Evolutionary conservation across 163 green algal species (phyloP), one percentile per base, ranked within the genome.

Genomic region (Chlorella variabilis): DNA sequence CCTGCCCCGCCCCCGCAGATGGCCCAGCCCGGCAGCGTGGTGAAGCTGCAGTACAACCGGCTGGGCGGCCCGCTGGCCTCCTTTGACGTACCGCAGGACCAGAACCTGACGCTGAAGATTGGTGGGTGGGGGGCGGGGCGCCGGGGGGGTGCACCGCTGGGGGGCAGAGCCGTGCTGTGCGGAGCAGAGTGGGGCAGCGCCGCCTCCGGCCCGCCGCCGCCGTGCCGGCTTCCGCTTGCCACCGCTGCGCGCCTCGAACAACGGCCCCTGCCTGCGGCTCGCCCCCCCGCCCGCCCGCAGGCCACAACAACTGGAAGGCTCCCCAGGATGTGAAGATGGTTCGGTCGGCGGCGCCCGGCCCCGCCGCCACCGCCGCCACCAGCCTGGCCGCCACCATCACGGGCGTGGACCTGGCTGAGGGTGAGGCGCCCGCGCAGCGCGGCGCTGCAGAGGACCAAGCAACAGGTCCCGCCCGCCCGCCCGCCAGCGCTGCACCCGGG

Each of bases 241-340:
- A 33, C 33, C 38, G 67, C 67, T 41, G 41, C 31, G 20, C 45
- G 20, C 0, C 27, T 51, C 18, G 29, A 17, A 13, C 41, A 2
- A 2, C 15, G 27, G 25, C 41, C 25, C 2, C 13, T 49, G 25
- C 41, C 25, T 27, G 29, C 31, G 5, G 62, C 13, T 23, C n/a
- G n/a, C n/a, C n/a, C n/a, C n/a, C n/a, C n/a, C n/a, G n/a, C n/a
- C n/a, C n/a, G n/a, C n/a, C n/a, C n/a, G n/a, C 71, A 79, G 71
- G 81, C 61, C 86, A 91, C 84, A 95, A 95, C 81, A 76, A 81
- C 18, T 95, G 91, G 90, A 82, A 87, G 62, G 17, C 33, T 41
- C 58, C 77, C 0, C 3, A 61, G 31, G 71, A 83, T 36, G 34
- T 78, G 51, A 42, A 68, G 49, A 49, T 85, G 80, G 31, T 39